Conservation (phyloP, 352 stramenopile species). For the Phytophthora ramorum region DNA sequence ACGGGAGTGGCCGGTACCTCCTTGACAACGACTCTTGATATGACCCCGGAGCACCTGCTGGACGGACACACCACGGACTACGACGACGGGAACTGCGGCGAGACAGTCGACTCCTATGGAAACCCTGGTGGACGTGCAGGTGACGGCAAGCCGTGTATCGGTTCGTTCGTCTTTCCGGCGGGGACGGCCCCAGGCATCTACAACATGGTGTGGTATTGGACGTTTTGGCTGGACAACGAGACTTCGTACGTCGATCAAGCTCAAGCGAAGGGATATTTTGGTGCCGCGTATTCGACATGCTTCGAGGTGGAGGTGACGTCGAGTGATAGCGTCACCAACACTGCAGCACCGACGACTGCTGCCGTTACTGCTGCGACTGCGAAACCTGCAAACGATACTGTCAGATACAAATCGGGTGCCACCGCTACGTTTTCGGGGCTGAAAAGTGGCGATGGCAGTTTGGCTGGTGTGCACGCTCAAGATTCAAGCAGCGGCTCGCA, state of each 20-base stretch:
- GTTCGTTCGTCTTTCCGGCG: slow-evolving; percentile 53
- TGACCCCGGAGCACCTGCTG: slow-evolving; percentile 57
- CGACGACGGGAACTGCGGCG: slow-evolving; percentile 69
- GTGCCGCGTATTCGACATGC: slow-evolving; percentile 58
- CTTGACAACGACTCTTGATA: slow-evolving; percentile 55
- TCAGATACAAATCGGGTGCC: slow-evolving; percentile 11
- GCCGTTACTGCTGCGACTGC: not conserved
- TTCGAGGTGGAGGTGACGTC: slow-evolving; percentile 63
- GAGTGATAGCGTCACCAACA: slow-evolving; percentile 26
- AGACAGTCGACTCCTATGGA: slow-evolving; percentile 52
- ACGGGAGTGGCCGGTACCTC: slow-evolving; percentile 43
- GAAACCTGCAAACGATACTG: not conserved
- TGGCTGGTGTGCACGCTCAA: slow-evolving; percentile 19
- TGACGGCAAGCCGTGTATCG: slow-evolving; percentile 68
- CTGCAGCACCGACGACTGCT: not conserved
- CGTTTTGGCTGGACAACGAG: slow-evolving; percentile 65
- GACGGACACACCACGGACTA: slow-evolving; percentile 54
- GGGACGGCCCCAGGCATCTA: slow-evolving; percentile 60
- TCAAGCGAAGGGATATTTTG: slow-evolving; percentile 54
- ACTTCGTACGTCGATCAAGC: slow-evolving; percentile 55
- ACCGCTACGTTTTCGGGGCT: slow-evolving; percentile 17
- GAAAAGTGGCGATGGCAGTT: slow-evolving; percentile 4
- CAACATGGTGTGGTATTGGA: slow-evolving; percentile 81
- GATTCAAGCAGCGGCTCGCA: slow-evolving; percentile 10
- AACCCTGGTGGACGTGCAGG: slow-evolving; percentile 59